Base-by-base conservation (phyloP, 768 basidiomycete species). In the Kwoniella sp. region DNA sequence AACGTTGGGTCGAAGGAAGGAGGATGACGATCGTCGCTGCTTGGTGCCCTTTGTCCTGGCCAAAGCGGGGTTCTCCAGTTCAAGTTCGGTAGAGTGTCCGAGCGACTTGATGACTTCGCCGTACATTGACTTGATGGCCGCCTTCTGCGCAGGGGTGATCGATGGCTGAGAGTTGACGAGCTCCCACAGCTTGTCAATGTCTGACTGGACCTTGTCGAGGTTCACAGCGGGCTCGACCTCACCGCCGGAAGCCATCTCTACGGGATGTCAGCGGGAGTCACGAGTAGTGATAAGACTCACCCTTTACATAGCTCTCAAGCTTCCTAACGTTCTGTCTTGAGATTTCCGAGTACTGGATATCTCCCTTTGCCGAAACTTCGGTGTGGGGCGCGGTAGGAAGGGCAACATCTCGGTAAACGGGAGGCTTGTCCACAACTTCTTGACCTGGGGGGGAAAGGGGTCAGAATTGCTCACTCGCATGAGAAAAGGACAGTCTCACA, bases 301-400 rank as follows among this genome's bases (percentile, higher is more conserved):
- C 70, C 46, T 72, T 70, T 45, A 77, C 95, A 65, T 99, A 99
- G 1, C 90, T 89, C 76, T 99, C 95, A 37, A 99, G 80, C 77
- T 98, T 96, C 65, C 95, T 86, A 38, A 98, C 93, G 52, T 89
- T 88, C 71, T 93, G 88, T 42, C 95, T 88, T 55, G 89, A 88
- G 53, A 96, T 88, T 75, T 99, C 95, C 4, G 86, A 82, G 77
- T 92, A 91, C 49, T 95, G 80, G 60, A 99, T 91, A 49, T 98
- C 92, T 20, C 95, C 95, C 77, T 88, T 89, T 41, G 82, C 84
- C 9, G 84, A 89, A 63, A 99, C 87, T 71, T 92, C 89, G 6
- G 93, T 98, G 67, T 85, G 84, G 31, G 95, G 95, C 8, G 93
- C 95, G 31, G 93, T 98, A 2, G 95, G 95, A 83, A 99, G 95